Conservation (phyloP, 1,284 basidiomycete genomes). For the Boletellus deceptivus region DNA sequence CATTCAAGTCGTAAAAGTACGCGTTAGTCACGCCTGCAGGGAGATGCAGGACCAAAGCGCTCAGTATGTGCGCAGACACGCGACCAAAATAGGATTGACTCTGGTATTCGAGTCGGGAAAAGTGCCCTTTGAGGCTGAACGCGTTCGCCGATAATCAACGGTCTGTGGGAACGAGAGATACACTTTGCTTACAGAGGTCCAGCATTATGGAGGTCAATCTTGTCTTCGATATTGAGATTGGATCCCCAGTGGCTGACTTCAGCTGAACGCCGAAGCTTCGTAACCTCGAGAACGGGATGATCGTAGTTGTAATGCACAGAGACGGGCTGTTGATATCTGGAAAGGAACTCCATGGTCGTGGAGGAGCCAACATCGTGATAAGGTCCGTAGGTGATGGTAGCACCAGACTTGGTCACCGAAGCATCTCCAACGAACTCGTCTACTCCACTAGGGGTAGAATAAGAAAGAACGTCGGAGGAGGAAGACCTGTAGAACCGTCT, state of each 20-base stretch:
- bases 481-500: conserved; percentile 51
- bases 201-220: conserved; percentile 80
- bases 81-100: conserved; percentile 65
- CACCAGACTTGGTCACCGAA: conserved; percentile 70
- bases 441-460: conserved; percentile 59
- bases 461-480: conserved; percentile 64
- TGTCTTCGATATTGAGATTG: conserved; percentile 92
- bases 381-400: conserved; percentile 87
- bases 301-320: conserved; percentile 81
- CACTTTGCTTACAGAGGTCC: conserved; percentile 74
- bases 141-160: not conserved
- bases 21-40: conserved; percentile 78
- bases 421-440: conserved; percentile 55
- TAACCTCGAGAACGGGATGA: conserved; percentile 76
- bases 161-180: not conserved
- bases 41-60: conserved; percentile 69
- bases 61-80: conserved; percentile 67
- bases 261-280: conserved; percentile 70
- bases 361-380: conserved; percentile 74
- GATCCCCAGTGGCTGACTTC: conserved; percentile 98
- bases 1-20: conserved; percentile 90
- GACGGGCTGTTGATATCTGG: conserved; percentile 62
- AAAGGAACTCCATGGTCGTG: conserved; percentile 51
- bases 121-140: conserved; percentile 87
- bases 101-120: conserved; percentile 90